Evolutionary conservation across 345 rosid genomes (phyloP), one percentile per base, ranked within the genome.

Genomic region (Hypericum perforatum): DNA sequence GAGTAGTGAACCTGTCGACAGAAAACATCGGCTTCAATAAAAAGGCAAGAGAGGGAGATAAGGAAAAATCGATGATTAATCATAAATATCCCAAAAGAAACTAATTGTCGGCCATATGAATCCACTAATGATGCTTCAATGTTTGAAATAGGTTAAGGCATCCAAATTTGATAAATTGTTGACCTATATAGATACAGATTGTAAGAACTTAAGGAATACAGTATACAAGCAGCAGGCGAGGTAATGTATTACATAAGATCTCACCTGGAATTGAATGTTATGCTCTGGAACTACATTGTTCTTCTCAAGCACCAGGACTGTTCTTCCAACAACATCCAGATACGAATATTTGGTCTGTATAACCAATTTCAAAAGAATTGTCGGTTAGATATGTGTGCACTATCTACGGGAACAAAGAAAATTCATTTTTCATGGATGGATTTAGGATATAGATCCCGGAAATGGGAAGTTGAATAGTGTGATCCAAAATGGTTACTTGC

Each of bases 291-390:
- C 89, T 5, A 71, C 79, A 58, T 84, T 94, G 60, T 76, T 78
- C 86, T 89, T 94, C 66, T 89, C 92, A 74, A 94, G 70, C 63
- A 89, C 97, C 52, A 86, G 72, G 65, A 94, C 96, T 41, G 97
- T 79, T 72, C 99, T 86, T 67, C 96, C 97, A 61, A 94, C 88
- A 11, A 84, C 86, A 78, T 94, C 97, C 57, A 94, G 95, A 78
- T 94, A 94, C 15, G 97, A 80, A 64, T 82, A 94, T 68, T 94
- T 94, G 64, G 71, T 81, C 99, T 94, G 79, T 74, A 73, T 29
- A 62, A 14, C 53, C 13, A 54, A 45, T 61, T 50, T 48, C 32
- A 43, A 7, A 50, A 54, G 14, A 40, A 39, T 69, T 61, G 55
- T 65, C n/a, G 59, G 52, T 58, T 7, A 11, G 37, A 37, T 12